Percentiles rank a stretch among this genome's conserved stretches.
These are phyloP conservation scores for Gossypium sturtianum DNA, from an alignment of 345 rosid genomes.

Conservation along the genomic window DNA sequence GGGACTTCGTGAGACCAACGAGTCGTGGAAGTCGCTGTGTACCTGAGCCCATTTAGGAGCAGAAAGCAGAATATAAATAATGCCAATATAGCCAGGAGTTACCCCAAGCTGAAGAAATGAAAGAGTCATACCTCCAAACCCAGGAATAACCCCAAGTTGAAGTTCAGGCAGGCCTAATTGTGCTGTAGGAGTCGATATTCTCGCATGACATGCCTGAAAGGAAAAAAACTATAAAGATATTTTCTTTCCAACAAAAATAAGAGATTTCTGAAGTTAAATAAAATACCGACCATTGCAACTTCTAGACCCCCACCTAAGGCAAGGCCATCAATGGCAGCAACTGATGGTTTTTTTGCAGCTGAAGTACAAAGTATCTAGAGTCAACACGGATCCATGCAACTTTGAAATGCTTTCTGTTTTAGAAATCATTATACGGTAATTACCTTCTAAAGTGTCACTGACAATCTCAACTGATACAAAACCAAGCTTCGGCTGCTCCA, in stretches of 20 bases:
- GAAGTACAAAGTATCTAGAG: slow-evolving; percentile 19
- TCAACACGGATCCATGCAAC: slow-evolving; percentile 7
- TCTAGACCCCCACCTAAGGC: slow-evolving; percentile 99
- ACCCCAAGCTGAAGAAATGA: slow-evolving; percentile 53
- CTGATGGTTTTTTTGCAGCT: slow-evolving; percentile 89
- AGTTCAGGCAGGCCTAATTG: slow-evolving; percentile 91
- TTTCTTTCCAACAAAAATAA: neutral
- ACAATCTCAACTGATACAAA: slow-evolving; percentile 55
- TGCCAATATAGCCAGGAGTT: slow-evolving; percentile 34
- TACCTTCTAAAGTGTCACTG: slow-evolving; percentile 78
- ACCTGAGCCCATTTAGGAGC: slow-evolving; percentile 48
- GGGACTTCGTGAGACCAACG: slow-evolving; percentile 85
- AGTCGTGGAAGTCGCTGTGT: slow-evolving; percentile 99
- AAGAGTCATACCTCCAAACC: slow-evolving; percentile 76
- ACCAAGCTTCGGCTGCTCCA: slow-evolving; percentile 53
- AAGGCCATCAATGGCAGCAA: slow-evolving; percentile 97
- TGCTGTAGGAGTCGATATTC: slow-evolving; percentile 72
- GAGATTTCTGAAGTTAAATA: neutral
- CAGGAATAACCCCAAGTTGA: slow-evolving; percentile 89
- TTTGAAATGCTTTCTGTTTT: neutral
- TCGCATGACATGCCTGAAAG: slow-evolving; percentile 79
- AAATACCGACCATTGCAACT: slow-evolving; percentile 70
- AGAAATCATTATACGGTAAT: neutral
- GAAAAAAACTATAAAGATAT: slow-evolving; percentile 12
- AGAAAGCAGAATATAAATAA: neutral